These are phyloP conservation scores for Boletus vinaceobasis DNA, from an alignment of 768 basidiomycete genomes.

Conservation along the genomic window DNA sequence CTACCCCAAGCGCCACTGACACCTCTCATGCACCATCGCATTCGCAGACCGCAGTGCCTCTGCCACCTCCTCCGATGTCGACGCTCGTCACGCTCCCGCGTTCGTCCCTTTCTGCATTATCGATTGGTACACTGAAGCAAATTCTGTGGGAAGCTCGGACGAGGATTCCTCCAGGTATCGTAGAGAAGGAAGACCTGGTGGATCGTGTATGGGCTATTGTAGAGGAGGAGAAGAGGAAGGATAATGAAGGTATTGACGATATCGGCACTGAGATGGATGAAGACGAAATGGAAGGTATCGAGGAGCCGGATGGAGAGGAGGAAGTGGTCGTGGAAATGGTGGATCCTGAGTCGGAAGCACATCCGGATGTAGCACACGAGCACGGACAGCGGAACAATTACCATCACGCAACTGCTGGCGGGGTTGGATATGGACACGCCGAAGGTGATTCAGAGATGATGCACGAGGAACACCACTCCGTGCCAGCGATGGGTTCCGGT, in stretches of 20 bases:
- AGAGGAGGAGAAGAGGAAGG: constrained; percentile 57
- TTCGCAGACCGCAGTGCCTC: constrained; percentile 34
- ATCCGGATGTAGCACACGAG: not conserved
- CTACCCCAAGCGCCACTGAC: constrained; percentile 8
- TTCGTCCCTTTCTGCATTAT: constrained; percentile 55
- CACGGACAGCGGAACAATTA: not conserved
- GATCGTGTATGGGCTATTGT: constrained; percentile 59
- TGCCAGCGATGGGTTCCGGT: not conserved
- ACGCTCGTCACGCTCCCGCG: constrained; percentile 61
- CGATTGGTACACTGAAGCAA: constrained; percentile 70
- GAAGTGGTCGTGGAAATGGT: constrained; percentile 14
- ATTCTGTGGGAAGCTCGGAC: constrained; percentile 82
- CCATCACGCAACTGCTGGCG: not conserved
- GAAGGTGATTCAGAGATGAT: constrained; percentile 2
- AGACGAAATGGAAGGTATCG: constrained; percentile 30
- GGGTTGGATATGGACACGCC: not conserved
- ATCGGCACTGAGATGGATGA: constrained; percentile 15
- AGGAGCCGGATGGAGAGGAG: constrained; percentile 19
- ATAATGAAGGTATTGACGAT: constrained; percentile 39
- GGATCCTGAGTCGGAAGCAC: constrained; percentile 15
- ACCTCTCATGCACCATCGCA: constrained; percentile 10
- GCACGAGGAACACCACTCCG: constrained; percentile 6
- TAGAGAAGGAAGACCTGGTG: constrained; percentile 90
- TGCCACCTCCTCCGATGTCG: constrained; percentile 52
- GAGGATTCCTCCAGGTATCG: constrained; percentile 43